These are phyloP conservation scores for Steccherinum ochraceum DNA, from an alignment of 768 basidiomycete genomes.

Conservation along the genomic window DNA sequence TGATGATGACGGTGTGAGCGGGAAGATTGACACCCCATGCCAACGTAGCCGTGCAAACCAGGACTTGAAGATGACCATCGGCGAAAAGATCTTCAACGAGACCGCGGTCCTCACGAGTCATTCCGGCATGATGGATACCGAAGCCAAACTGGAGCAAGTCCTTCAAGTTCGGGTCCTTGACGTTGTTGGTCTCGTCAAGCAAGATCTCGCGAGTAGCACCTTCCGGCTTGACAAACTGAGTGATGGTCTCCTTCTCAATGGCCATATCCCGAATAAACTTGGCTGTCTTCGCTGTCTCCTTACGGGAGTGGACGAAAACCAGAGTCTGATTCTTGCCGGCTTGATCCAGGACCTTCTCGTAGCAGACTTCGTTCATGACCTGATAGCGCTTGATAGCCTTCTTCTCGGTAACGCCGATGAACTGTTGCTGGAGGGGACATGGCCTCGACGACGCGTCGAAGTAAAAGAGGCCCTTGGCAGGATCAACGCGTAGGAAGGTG, in stretches of 20 bases:
- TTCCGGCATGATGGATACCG: conserved; percentile 96
- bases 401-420: conserved; percentile 97
- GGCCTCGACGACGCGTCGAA: conserved; percentile 94
- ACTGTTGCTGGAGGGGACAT: conserved; percentile 93
- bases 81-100: conserved; percentile 93
- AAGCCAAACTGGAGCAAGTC: conserved; percentile 96
- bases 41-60: conserved; percentile 95
- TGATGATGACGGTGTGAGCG: conserved; percentile 97
- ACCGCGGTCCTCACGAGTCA: conserved; percentile 85
- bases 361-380: conserved; percentile 97
- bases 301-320: conserved; percentile 97
- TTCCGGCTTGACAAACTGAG: conserved; percentile 92
- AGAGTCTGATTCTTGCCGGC: conserved; percentile 85
- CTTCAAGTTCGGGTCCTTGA: conserved; percentile 75
- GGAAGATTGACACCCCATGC: conserved; percentile 99
- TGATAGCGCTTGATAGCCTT: conserved; percentile 99
- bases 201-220: conserved; percentile 89
- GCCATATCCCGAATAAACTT: conserved; percentile 92
- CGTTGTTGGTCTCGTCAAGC: conserved; percentile 73
- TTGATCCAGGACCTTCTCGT: conserved; percentile 97
- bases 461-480: conserved; percentile 89
- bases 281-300: conserved; percentile 97
- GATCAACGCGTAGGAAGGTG: conserved; percentile 92
- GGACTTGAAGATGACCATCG: conserved; percentile 86
- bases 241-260: conserved; percentile 93